These are phyloP conservation scores for Mycena chlorophos DNA, from an alignment of 768 basidiomycete genomes.

Conservation along the genomic window DNA sequence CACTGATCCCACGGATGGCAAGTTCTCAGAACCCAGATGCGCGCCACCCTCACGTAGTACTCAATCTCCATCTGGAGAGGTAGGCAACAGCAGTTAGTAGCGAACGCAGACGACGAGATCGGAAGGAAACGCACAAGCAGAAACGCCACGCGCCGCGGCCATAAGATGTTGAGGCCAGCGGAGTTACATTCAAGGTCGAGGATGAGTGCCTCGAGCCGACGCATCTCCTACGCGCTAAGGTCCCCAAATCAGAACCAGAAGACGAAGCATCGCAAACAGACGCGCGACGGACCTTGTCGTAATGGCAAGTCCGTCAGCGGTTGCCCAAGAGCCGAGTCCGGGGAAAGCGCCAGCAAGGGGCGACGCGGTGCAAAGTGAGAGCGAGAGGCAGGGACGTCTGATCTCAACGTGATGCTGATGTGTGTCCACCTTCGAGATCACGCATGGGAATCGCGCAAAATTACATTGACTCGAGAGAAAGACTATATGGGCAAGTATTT, in stretches of 20 bases:
- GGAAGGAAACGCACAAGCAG: slow-evolving; percentile 72
- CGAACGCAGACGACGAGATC: slow-evolving; percentile 5
- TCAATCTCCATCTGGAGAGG: slow-evolving; percentile 83
- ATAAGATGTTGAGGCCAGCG: slow-evolving; percentile 81
- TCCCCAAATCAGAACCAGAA: slow-evolving; percentile 4
- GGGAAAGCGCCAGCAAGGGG: neutral
- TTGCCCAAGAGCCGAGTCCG: neutral
- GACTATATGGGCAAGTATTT: too few species aligned
- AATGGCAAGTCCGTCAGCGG: slow-evolving; percentile 61
- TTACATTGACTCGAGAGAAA: too few species aligned
- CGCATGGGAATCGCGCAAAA: too few species aligned
- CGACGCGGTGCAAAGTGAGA: neutral
- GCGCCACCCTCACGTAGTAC: slow-evolving; percentile 67
- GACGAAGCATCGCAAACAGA: neutral
- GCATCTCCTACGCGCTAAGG: slow-evolving; percentile 77
- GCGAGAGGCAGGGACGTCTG: too few species aligned
- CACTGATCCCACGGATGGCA: slow-evolving; percentile 16
- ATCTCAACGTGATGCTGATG: too few species aligned
- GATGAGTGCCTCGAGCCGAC: slow-evolving; percentile 59
- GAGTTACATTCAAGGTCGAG: slow-evolving; percentile 84
- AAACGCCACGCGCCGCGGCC: slow-evolving; percentile 83
- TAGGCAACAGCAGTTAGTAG: neutral
- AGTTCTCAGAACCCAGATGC: neutral
- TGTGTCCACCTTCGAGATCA: too few species aligned
- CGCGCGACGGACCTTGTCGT: slow-evolving; percentile 62